phyloP scores from a whole-genome alignment of 2,329 filamentous ascomycete genomes.

The Claviceps spartinae region DNA sequence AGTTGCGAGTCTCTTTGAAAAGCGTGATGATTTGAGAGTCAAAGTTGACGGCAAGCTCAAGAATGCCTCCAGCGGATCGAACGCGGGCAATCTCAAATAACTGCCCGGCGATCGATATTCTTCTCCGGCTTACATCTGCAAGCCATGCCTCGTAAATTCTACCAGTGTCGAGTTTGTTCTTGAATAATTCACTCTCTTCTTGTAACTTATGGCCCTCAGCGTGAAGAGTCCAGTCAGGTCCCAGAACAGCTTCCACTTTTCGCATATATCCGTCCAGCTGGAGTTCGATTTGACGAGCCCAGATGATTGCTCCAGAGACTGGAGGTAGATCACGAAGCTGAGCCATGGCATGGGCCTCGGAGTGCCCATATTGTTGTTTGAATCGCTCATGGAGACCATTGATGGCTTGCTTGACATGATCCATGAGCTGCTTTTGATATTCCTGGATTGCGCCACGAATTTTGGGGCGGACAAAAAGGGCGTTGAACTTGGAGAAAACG shows the following conservation, averaged over 20 bases:
- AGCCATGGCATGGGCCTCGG: slow-evolving; percentile 95
- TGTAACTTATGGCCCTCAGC: slow-evolving; percentile 89
- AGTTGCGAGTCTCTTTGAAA: slow-evolving; percentile 95
- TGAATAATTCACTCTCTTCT: slow-evolving; percentile 82
- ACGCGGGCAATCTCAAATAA: slow-evolving; percentile 84
- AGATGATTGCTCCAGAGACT: slow-evolving; percentile 93
- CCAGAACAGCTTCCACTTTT: slow-evolving; percentile 96
- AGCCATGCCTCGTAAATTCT: slow-evolving; percentile 95
- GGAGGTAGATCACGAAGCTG: slow-evolving; percentile 91
- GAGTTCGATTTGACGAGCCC: slow-evolving; percentile 91
- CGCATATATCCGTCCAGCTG: slow-evolving; percentile 96
- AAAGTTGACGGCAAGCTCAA: slow-evolving; percentile 91
- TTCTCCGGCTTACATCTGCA: slow-evolving; percentile 73
- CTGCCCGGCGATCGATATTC: slow-evolving; percentile 82
- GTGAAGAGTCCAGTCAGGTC: slow-evolving; percentile 87
- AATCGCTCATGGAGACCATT: slow-evolving; percentile 87
- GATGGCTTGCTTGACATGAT: slow-evolving; percentile 95
- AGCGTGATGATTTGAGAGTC: slow-evolving; percentile 93
- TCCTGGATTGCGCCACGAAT: slow-evolving; percentile 95
- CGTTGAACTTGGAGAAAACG: slow-evolving; percentile 99
- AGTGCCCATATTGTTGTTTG: slow-evolving; percentile 97
- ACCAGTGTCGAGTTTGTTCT: slow-evolving; percentile 87
- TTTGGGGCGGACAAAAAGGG: slow-evolving; percentile 95
- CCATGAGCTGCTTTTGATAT: slow-evolving; percentile 95
- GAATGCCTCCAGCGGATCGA: slow-evolving; percentile 73